These are phyloP conservation scores for Yarrowia divulgata DNA, from an alignment of 805 yeast genomes.

Conservation along the genomic window DNA sequence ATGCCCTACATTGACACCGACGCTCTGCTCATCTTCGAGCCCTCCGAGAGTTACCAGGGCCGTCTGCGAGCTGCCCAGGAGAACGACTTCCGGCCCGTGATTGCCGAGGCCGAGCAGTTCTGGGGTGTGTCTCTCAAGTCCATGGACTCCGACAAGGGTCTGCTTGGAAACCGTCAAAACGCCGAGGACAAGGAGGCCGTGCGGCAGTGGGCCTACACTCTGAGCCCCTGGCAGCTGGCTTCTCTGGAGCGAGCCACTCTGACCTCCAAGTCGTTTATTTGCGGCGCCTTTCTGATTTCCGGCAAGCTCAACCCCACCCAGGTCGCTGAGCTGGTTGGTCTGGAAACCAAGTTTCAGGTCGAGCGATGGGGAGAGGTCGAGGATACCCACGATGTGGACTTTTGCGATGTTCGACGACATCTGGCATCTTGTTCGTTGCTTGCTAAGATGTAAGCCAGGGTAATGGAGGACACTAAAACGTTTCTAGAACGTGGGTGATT, in stretches of 20 bases:
- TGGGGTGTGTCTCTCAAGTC: conserved; percentile 60
- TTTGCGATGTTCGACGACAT: conserved; percentile 84
- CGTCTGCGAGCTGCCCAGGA: conserved; percentile 80
- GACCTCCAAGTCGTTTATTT: conserved; percentile 82
- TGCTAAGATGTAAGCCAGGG: neutral
- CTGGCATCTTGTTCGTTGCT: conserved; percentile 49
- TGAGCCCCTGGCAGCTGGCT: conserved; percentile 79
- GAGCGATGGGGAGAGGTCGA: conserved; percentile 98
- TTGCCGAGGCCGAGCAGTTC: conserved; percentile 67
- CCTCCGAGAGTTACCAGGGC: conserved; percentile 82
- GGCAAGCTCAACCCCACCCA: conserved; percentile 62
- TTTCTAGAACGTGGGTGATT: no score
- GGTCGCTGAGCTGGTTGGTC: conserved; percentile 74
- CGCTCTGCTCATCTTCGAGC: conserved; percentile 86
- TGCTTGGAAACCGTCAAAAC: conserved; percentile 80
- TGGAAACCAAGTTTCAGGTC: conserved; percentile 86
- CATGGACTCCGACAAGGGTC: conserved; percentile 82
- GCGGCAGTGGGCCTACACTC: conserved; percentile 63
- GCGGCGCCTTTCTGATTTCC: conserved; percentile 72
- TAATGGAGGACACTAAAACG: no score
- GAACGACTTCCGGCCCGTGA: conserved; percentile 75
- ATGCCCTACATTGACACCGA: conserved; percentile 93
- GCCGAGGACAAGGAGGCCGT: conserved; percentile 67
- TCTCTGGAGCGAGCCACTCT: conserved; percentile 91
- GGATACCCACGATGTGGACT: conserved; percentile 97